Evolutionary conservation across 1,139 yeast species (phyloP), one percentile per base, ranked within the genome.

Genomic region (Saccharomyces hybrid): DNA sequence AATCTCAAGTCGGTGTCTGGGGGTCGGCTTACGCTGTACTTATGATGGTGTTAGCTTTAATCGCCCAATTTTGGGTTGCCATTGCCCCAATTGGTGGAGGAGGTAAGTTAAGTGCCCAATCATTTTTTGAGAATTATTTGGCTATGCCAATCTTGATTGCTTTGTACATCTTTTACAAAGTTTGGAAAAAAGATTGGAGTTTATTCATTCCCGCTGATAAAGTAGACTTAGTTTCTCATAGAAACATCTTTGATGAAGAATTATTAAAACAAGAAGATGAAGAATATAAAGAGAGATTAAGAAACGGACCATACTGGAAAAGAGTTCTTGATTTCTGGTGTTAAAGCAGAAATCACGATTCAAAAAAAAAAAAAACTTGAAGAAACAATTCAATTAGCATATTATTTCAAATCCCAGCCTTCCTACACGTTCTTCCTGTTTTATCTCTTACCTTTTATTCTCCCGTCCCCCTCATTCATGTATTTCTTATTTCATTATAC

Each of bases 241-340:
- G 90, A 78, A 80, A 84, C 66, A 84, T 83, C 60, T 73, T 81
- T 59, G 89, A 85, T 66, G 75, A 84, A 65, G 88, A 84, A 59
- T 74, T 83, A 53, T 73, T 84, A 67, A 83, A 76, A 70, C 87
- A 83, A 71, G 89, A 84, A 70, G 69, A 76, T 49, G 74, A 70
- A 42, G 80, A 76, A 61, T 80, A 78, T 59, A 69, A 67, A 61
- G 59, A 58, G 30, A 62, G 57, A 47, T 26, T 65, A 26, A 59
- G 53, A 51, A 56, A 61, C 34, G 63, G 66, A 14, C 54, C 63
- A 20, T 48, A 54, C 30, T 58, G 61, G 57, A 54, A 51, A 25
- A 57, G 62, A 38, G 30, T 56, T 20, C 27, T 56, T n/a, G 57
- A 56, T 27, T 62, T 63, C 59, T 62, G 65, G 63, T 61, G 65